Conservation (phyloP, 805 yeast species). For the Candida nanaspora region DNA sequence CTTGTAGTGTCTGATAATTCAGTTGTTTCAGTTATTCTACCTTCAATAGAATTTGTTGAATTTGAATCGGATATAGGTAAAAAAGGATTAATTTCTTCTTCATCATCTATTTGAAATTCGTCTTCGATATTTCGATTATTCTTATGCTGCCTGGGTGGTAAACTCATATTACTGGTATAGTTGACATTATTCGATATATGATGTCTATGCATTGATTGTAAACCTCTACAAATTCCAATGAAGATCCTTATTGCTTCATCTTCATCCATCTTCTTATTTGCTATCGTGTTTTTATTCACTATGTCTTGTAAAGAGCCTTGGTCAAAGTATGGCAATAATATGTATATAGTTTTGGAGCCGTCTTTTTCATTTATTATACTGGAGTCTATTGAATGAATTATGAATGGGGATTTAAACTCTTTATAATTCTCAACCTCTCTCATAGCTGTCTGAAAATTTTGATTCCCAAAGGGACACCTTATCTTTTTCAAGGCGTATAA, state of each 20-base stretch:
- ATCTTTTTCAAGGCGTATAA: slow-evolving; percentile 77
- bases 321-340: slow-evolving; percentile 72
- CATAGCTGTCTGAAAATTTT: slow-evolving; percentile 66
- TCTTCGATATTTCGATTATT: neutral
- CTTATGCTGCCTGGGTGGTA: neutral
- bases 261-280: slow-evolving; percentile 49
- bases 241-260: slow-evolving; percentile 54
- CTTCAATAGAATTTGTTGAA: slow-evolving; percentile 2
- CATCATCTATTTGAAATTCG: slow-evolving; percentile 12
- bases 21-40: slow-evolving; percentile 23
- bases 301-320: slow-evolving; percentile 74
- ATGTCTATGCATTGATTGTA: slow-evolving; percentile 68
- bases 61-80: slow-evolving; percentile 11
- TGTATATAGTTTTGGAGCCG: slow-evolving; percentile 73
- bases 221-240: slow-evolving; percentile 66
- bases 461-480: slow-evolving; percentile 80
- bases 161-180: slow-evolving; percentile 9
- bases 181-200: slow-evolving; percentile 23
- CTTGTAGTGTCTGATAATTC: slow-evolving; percentile 54
- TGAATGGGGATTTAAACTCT: slow-evolving; percentile 59
- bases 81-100: slow-evolving; percentile 24
- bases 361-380: slow-evolving; percentile 65
- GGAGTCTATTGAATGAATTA: slow-evolving; percentile 66
- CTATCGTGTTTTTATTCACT: slow-evolving; percentile 58
- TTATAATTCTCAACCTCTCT: slow-evolving; percentile 71